Percentiles rank a stretch among this genome's conserved stretches.
phyloP scores from a whole-genome alignment of 495 filamentous ascomycete species.

The Oidiodendron maius region DNA sequence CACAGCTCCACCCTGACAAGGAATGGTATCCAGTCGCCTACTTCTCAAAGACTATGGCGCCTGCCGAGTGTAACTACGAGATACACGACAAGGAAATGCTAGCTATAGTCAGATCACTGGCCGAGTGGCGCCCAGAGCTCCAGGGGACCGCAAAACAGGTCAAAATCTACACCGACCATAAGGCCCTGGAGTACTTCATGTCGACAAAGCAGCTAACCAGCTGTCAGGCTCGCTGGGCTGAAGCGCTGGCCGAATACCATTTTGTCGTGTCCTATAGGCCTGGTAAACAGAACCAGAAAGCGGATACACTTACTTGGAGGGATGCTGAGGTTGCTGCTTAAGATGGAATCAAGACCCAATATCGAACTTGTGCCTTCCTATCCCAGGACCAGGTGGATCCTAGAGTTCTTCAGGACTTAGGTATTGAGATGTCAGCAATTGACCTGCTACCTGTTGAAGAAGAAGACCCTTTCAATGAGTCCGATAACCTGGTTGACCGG shows the following conservation, averaged over 20 bases:
- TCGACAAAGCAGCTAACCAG: too few relatives aligned
- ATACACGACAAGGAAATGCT: conserved; percentile 29
- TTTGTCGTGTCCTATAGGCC: too few relatives aligned
- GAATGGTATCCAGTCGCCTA: conserved; percentile 13
- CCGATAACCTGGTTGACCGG: neutral
- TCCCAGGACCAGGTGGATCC: neutral
- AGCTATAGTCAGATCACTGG: conserved; percentile 9
- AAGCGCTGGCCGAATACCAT: neutral
- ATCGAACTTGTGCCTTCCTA: neutral
- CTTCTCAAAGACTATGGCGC: too few relatives aligned
- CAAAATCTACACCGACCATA: neutral
- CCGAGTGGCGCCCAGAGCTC: neutral
- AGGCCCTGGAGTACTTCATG: neutral
- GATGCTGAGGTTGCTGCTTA: too few relatives aligned
- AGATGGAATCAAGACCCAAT: neutral
- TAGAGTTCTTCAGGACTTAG: too few relatives aligned
- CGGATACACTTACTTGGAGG: too few relatives aligned
- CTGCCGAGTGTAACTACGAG: conserved; percentile 27
- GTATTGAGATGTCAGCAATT: neutral
- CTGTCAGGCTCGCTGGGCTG: neutral
- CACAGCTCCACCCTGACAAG: neutral
- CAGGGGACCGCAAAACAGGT: too few relatives aligned
- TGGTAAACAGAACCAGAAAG: too few relatives aligned
- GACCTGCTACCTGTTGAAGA: too few relatives aligned
- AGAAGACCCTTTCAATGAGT: too few relatives aligned